These are phyloP conservation scores for Trichoderma sp. DNA, from an alignment of 2,329 filamentous ascomycete genomes.

Conservation along the genomic window DNA sequence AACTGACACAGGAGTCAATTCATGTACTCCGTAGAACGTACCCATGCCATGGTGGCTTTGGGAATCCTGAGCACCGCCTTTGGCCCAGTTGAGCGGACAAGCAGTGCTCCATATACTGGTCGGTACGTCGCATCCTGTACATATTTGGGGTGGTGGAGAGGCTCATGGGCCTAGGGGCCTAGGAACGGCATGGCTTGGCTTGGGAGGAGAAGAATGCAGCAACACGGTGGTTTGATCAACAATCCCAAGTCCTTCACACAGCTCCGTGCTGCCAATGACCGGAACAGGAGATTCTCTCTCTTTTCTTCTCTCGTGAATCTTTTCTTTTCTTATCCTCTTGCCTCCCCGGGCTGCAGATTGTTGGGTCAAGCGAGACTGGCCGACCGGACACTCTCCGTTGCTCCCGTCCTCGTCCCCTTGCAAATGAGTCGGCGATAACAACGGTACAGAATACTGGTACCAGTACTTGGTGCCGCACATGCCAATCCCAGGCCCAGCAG, in stretches of 20 bases:
- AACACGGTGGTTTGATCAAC: slow-evolving; percentile 19
- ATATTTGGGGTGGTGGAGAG: slow-evolving; percentile 17
- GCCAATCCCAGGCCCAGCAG: background rate
- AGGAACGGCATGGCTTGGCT: background rate
- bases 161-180: slow-evolving; percentile 10
- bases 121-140: slow-evolving; percentile 7
- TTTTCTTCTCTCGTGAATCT: background rate
- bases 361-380: background rate
- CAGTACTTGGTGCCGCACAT: background rate
- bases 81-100: background rate
- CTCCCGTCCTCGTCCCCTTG: background rate
- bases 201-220: background rate
- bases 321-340: background rate
- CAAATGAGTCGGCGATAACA: slow-evolving; percentile 13
- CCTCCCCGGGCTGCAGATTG: background rate
- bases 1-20: background rate
- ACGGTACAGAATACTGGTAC: background rate
- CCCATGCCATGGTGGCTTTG: background rate
- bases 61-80: background rate
- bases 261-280: background rate
- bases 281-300: background rate
- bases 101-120: background rate
- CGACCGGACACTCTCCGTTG: background rate
- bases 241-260: background rate
- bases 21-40: background rate